phyloP scores from a whole-genome alignment of 208 protist genomes.

The Leishmania tarentolae region DNA sequence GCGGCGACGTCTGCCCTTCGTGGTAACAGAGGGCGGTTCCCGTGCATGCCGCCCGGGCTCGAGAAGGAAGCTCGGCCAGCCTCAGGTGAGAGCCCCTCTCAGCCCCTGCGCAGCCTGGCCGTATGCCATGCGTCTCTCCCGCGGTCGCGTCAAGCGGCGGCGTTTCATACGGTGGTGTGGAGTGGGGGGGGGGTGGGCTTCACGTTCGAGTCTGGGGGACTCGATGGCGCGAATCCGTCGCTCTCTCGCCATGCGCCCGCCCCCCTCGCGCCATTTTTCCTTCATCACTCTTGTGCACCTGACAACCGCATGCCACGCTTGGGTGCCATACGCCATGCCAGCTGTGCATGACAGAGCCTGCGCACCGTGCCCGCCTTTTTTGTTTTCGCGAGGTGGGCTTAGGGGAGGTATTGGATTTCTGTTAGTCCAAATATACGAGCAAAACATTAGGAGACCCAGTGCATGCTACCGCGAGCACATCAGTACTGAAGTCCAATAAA shows the following conservation, averaged over 20 bases:
- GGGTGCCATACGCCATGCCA: background rate
- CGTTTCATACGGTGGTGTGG: too few relatives aligned
- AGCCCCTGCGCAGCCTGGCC: background rate
- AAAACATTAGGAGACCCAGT: too few relatives aligned
- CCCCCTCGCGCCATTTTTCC: background rate
- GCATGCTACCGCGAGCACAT: too few relatives aligned
- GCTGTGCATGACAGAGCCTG: background rate
- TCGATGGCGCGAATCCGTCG: background rate
- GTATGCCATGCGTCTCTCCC: too few relatives aligned
- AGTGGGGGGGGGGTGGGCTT: too few relatives aligned
- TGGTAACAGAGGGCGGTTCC: background rate
- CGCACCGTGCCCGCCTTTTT: background rate
- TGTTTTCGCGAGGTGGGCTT: too few relatives aligned
- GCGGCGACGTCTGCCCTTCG: background rate
- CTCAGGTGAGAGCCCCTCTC: background rate
- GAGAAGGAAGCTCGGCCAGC: background rate
- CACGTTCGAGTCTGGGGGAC: background rate
- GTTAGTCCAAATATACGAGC: too few relatives aligned
- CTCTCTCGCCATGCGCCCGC: background rate
- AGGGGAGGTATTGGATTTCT: too few relatives aligned
- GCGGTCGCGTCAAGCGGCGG: too few relatives aligned
- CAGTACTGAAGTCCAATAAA: too few relatives aligned
- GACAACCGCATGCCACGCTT: background rate
- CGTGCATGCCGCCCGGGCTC: background rate
- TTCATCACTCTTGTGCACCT: background rate